Evolutionary conservation across 2,329 filamentous ascomycete species (phyloP).

Genomic region (Penicillium sp.): DNA sequence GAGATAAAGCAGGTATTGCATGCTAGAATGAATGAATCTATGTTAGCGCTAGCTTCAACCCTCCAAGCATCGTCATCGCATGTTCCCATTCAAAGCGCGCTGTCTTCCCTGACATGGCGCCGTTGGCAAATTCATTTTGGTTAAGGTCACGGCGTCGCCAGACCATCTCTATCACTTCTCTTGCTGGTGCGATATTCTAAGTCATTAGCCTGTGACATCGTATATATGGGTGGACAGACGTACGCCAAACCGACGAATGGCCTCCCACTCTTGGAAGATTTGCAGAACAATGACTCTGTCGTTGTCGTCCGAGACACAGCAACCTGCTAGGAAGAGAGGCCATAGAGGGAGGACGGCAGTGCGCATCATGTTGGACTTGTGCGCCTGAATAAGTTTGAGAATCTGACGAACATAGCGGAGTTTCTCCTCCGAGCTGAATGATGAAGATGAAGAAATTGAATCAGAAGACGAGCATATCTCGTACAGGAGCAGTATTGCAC

Average conservation of each 20-base stretch:
- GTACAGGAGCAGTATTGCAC: slow-evolving; percentile 18
- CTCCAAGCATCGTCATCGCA: too few species aligned
- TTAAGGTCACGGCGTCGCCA: too few species aligned
- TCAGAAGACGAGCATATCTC: slow-evolving; percentile 18
- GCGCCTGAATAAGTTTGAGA: too few species aligned
- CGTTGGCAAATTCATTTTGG: too few species aligned
- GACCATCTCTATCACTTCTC: slow-evolving; percentile 23
- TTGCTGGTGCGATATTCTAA: slow-evolving; percentile 22
- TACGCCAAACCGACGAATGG: slow-evolving; percentile 20
- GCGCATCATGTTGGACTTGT: slow-evolving; percentile 20
- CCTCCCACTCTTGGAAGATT: slow-evolving; percentile 18
- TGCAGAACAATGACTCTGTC: slow-evolving; percentile 18
- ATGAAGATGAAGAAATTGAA: too few species aligned
- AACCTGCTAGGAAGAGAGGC: slow-evolving; percentile 25
- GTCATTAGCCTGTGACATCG: too few species aligned
- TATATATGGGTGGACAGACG: not conserved
- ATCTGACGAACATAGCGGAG: slow-evolving; percentile 11
- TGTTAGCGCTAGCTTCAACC: too few species aligned
- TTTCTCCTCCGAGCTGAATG: slow-evolving; percentile 1
- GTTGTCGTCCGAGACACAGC: slow-evolving; percentile 17
- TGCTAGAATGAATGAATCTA: too few species aligned
- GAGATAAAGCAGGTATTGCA: too few species aligned
- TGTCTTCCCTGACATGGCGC: too few species aligned
- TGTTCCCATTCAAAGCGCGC: too few species aligned
- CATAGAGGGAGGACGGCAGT: slow-evolving; percentile 22